A percentile compares a stretch with the other conserved stretches of the same genome.
Conservation (phyloP, 345 rosid species). For the Eucalyptus polybractea region DNA sequence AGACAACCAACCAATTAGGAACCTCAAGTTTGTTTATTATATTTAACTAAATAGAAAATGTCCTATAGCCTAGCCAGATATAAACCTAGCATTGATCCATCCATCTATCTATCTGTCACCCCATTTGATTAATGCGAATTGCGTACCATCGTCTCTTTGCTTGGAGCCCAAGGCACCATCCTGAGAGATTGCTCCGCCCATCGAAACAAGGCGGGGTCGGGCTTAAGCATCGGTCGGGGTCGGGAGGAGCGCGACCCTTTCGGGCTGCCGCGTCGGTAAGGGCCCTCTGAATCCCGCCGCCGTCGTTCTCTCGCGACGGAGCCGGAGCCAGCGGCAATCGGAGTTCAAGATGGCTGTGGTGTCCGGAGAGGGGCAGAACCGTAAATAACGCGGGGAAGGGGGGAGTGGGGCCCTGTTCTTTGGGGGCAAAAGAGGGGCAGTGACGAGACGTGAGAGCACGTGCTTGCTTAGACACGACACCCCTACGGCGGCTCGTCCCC, state of each 20-base stretch:
- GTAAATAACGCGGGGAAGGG: neutral
- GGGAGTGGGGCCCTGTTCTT: neutral
- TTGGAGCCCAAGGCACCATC: neutral
- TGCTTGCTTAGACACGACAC: neutral
- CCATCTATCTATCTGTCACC: neutral
- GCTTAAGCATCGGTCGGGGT: neutral
- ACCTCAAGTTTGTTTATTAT: neutral
- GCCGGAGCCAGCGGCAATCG: neutral
- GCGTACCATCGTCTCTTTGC: neutral
- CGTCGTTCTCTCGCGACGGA: neutral
- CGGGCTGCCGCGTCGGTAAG: neutral
- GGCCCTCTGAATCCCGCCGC: neutral
- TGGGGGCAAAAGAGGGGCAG: neutral
- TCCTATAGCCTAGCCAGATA: neutral
- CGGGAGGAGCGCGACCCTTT: neutral
- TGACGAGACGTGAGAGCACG: slow-evolving; percentile 18
- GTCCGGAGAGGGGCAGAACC: neutral
- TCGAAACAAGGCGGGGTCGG: neutral
- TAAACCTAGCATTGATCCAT: neutral
- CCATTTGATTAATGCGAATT: neutral
- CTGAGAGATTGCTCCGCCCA: neutral
- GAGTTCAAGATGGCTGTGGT: neutral
- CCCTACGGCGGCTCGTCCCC: no score
- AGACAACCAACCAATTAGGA: neutral
- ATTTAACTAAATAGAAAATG: neutral